A percentile compares a stretch with the other conserved stretches of the same genome.
Evolutionary conservation across 495 filamentous ascomycete genomes (phyloP).

Genomic region (Hypoxylon trugodes): DNA sequence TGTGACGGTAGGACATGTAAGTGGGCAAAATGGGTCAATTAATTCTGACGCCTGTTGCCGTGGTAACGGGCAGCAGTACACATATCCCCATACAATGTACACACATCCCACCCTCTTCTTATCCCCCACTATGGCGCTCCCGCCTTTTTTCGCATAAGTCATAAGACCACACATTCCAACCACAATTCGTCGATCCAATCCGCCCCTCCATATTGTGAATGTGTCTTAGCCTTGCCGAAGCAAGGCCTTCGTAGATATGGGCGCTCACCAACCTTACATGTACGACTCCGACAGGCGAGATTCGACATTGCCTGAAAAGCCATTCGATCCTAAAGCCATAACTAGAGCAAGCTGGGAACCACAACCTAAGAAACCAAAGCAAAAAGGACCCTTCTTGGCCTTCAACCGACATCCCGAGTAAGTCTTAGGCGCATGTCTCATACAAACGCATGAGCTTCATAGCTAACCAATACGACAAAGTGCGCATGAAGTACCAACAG

Average conservation of each 20-base stretch:
- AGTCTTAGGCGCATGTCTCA: conserved; percentile 34
- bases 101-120: conserved; percentile 14
- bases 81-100: background rate
- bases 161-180: conserved; percentile 40
- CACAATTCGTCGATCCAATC: conserved; percentile 17
- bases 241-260: conserved; percentile 43
- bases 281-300: conserved; percentile 66
- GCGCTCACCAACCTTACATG: conserved; percentile 74
- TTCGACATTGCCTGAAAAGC: conserved; percentile 58
- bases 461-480: conserved; percentile 40
- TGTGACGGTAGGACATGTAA: conserved; percentile 2
- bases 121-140: conserved; percentile 24
- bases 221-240: conserved; percentile 33
- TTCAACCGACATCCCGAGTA: conserved; percentile 88
- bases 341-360: conserved; percentile 74
- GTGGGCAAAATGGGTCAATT: conserved; percentile 5
- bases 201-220: conserved; percentile 26
- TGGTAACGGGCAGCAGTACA: conserved; percentile 26
- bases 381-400: conserved; percentile 75
- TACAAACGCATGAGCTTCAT: conserved; percentile 21
- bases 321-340: conserved; percentile 84
- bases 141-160: conserved; percentile 23
- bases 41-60: conserved; percentile 30
- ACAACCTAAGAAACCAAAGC: conserved; percentile 65
- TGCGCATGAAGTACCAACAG: conserved; percentile 45